Conservation (phyloP, 805 yeast species). For the Lachancea waltii region DNA sequence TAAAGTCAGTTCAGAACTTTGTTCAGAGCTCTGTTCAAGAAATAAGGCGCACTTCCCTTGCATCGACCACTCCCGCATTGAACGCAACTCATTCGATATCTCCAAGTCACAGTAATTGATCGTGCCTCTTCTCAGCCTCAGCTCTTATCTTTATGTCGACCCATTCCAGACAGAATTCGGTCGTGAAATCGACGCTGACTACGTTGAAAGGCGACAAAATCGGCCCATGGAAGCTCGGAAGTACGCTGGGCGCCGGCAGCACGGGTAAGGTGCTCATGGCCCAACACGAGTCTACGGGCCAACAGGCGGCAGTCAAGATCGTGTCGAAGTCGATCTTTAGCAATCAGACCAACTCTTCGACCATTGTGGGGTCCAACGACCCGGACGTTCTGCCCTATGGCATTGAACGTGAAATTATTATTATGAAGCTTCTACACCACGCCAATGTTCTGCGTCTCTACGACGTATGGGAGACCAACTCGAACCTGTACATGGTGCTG, state of each 20-base stretch:
- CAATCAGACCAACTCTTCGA: slow-evolving; percentile 21
- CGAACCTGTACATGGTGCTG: slow-evolving; percentile 74
- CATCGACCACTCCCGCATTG: too few relatives aligned
- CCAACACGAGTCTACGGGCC: slow-evolving; percentile 74
- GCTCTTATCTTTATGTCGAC: too few relatives aligned
- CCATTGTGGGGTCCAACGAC: slow-evolving; percentile 39
- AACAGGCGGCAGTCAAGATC: slow-evolving; percentile 93
- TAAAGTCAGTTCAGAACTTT: too few relatives aligned
- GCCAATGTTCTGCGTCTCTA: slow-evolving; percentile 72
- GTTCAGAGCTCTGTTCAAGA: too few relatives aligned
- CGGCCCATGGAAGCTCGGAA: slow-evolving; percentile 96
- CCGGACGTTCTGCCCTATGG: slow-evolving; percentile 67
- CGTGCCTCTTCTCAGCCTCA: too few relatives aligned
- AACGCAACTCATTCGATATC: too few relatives aligned
- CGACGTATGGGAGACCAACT: slow-evolving; percentile 84
- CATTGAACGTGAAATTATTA: slow-evolving; percentile 79
- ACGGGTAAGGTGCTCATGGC: slow-evolving; percentile 94
- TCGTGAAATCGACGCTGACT: slow-evolving; percentile 10
- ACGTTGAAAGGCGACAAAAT: slow-evolving; percentile 39
- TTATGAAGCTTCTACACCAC: slow-evolving; percentile 75
- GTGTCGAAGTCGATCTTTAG: slow-evolving; percentile 78
- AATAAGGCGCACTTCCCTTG: too few relatives aligned
- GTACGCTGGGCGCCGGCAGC: slow-evolving; percentile 93
- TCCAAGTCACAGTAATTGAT: too few relatives aligned
- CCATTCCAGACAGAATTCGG: slow-evolving; percentile 9